A percentile compares a stretch with the other conserved stretches of the same genome.
phyloP scores from a whole-genome alignment of 345 rosid genomes.

The Rhodamnia argentea region DNA sequence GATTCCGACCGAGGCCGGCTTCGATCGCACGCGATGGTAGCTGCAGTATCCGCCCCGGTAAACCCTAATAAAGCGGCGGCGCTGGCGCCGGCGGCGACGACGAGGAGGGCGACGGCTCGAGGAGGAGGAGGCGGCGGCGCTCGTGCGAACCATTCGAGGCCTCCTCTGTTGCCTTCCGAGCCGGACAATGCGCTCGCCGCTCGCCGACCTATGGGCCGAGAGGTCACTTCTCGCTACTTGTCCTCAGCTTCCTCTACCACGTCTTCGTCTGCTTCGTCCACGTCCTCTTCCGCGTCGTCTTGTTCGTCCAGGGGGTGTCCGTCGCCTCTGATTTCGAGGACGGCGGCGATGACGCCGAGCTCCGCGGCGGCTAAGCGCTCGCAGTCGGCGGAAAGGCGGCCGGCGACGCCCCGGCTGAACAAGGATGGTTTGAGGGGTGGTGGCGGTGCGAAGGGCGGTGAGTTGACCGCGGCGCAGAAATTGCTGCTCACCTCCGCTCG shows the following conservation, averaged over 20 bases:
- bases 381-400: constrained; percentile 64
- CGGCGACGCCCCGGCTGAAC: constrained; percentile 37
- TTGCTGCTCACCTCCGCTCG: constrained; percentile 62
- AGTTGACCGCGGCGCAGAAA: constrained; percentile 48
- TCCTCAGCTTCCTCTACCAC: constrained; percentile 24
- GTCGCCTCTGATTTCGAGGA: constrained; percentile 50
- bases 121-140: not conserved
- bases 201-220: constrained; percentile 59
- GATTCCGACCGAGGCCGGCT: not conserved
- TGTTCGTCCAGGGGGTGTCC: constrained; percentile 38
- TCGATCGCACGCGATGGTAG: constrained; percentile 33
- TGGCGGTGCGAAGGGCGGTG: constrained; percentile 6
- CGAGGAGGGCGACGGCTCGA: not conserved
- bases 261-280: constrained; percentile 14
- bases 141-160: constrained; percentile 26
- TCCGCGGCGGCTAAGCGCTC: constrained; percentile 38
- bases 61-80: constrained; percentile 22
- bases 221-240: constrained; percentile 74
- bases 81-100: not conserved
- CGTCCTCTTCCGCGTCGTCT: constrained; percentile 19
- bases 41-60: constrained; percentile 46
- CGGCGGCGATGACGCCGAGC: constrained; percentile 12
- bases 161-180: constrained; percentile 59
- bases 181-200: constrained; percentile 49
- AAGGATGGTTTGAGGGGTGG: constrained; percentile 24